A percentile compares a stretch with the other conserved stretches of the same genome.
phyloP scores from a whole-genome alignment of 129 eudicot genomes.

The Escallonia herrerae region DNA sequence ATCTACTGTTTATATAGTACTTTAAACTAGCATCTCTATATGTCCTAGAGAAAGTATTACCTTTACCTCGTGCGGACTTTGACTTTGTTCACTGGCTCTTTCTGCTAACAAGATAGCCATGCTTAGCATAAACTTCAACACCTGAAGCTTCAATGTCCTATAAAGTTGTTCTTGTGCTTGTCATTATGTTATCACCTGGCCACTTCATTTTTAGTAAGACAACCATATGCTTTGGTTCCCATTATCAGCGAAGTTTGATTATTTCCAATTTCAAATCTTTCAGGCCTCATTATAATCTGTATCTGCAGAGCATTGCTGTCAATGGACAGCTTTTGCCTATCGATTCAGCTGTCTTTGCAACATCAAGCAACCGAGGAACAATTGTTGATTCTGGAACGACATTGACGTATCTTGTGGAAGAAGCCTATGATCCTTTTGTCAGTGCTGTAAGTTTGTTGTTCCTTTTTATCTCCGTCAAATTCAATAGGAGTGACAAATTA shows the following conservation, averaged over 20 bases:
- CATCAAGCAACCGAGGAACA: constrained; percentile 74
- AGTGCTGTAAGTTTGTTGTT: constrained; percentile 57
- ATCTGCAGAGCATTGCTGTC: constrained; percentile 84
- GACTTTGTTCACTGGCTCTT: too few species aligned
- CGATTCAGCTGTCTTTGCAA: constrained; percentile 69
- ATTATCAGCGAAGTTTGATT: not conserved
- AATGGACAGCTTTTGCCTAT: constrained; percentile 80
- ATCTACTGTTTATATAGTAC: too few species aligned
- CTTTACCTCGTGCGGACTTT: too few species aligned
- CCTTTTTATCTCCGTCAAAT: not conserved
- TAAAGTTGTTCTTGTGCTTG: too few species aligned
- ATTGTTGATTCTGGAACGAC: constrained; percentile 97
- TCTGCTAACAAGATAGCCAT: too few species aligned
- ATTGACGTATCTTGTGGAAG: constrained; percentile 83
- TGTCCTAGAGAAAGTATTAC: too few species aligned
- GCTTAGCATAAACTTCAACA: too few species aligned
- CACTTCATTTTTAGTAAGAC: too few species aligned
- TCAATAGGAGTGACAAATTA: not conserved
- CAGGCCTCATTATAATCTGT: constrained; percentile 95
- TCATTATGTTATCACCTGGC: too few species aligned
- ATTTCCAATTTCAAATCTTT: constrained; percentile 16
- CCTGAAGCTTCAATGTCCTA: too few species aligned
- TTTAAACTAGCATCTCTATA: too few species aligned
- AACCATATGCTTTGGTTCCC: too few species aligned
- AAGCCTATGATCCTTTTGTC: constrained; percentile 89